Evolutionary conservation across 2,329 filamentous ascomycete species (phyloP), one percentile per base, ranked within the genome.

Genomic region (Lachnellula willkommii): DNA sequence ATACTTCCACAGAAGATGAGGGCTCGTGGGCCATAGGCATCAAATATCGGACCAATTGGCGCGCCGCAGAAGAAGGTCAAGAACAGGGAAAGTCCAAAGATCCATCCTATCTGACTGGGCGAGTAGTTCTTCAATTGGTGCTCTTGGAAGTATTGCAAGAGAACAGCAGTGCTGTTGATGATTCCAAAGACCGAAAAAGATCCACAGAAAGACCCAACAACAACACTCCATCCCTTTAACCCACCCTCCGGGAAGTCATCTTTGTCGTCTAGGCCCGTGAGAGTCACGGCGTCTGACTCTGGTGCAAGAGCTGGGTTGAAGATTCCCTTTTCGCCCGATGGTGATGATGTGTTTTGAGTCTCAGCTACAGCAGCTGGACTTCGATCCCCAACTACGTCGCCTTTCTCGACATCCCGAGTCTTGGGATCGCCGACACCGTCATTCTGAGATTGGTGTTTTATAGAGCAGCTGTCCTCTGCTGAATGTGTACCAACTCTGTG

Each of bases 1-100:
- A 69, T 56, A 28, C 64, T 66, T 24, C 69, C 68, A 50, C 56
- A 54, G 17, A 66, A 58, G n/a, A 70, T 63, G 47, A 70, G 53
- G 2, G 26, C 53, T 58, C 78, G 74, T 1, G 85, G 84, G 0
- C 86, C 86, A 62, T 84, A 79, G 35, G 79, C 77, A 65, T 89
- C 86, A 62, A 89, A 89, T 36, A 88, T 73, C 1, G 85, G 85
- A n/a, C 85, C 85, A 51, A 87, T 80, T 61, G 86, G 83, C 4
- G 87, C 76, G 32, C 85, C 85, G 53, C 82, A 81, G 68, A 87
- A 84, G 71, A 88, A 89, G n/a, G 81, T 76, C 47, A 88, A 71
- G 66, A 87, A 88, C 36, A 83, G 75, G 60, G 84, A 86, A 54
- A 88, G 72, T 60, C 81, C 79, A 66, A 88, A 88, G 59, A 68